Evolutionary conservation across 106 monocot species (phyloP).

Genomic region (Dactylorhiza incarnata): DNA sequence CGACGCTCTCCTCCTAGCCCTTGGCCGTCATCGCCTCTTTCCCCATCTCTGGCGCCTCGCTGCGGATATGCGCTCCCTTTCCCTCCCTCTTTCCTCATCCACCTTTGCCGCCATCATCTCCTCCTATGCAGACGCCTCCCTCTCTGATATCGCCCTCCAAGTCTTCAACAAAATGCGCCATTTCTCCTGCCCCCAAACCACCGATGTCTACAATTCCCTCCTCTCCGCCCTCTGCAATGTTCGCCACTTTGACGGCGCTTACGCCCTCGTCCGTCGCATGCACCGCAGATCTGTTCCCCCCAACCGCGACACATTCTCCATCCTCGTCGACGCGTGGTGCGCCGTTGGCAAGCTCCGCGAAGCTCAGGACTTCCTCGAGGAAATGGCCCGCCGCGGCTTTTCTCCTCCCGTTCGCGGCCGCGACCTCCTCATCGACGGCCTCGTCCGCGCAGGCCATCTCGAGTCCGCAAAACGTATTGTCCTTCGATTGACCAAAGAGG

Average conservation of each 20-base stretch:
- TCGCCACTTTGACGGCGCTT: constrained; percentile 60
- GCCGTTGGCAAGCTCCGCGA: constrained; percentile 76
- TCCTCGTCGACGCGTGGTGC: constrained; percentile 87
- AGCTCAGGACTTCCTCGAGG: constrained; percentile 82
- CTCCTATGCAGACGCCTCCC: constrained; percentile 44
- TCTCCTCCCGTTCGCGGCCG: constrained; percentile 71
- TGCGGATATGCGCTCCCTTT: constrained; percentile 47
- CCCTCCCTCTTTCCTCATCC: constrained; percentile 52
- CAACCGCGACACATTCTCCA: constrained; percentile 54
- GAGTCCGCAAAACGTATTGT: constrained; percentile 79
- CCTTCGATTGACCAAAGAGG: constrained; percentile 79
- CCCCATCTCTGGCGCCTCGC: constrained; percentile 50
- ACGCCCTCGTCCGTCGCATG: constrained; percentile 86
- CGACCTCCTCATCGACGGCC: constrained; percentile 79
- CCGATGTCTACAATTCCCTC: constrained; percentile 63
- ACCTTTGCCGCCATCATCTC: constrained; percentile 56
- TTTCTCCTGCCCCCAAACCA: constrained; percentile 52
- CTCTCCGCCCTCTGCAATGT: constrained; percentile 46
- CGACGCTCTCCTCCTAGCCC: constrained; percentile 58
- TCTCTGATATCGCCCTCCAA: constrained; percentile 63
- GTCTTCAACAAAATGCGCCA: constrained; percentile 68
- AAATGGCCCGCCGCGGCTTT: constrained; percentile 70
- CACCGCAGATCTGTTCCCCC: constrained; percentile 49
- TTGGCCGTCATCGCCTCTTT: constrained; percentile 47
- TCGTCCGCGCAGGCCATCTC: constrained; percentile 70